phyloP scores from a whole-genome alignment of 1,284 basidiomycete species.

The Mycosarcoma mackinlayi region DNA sequence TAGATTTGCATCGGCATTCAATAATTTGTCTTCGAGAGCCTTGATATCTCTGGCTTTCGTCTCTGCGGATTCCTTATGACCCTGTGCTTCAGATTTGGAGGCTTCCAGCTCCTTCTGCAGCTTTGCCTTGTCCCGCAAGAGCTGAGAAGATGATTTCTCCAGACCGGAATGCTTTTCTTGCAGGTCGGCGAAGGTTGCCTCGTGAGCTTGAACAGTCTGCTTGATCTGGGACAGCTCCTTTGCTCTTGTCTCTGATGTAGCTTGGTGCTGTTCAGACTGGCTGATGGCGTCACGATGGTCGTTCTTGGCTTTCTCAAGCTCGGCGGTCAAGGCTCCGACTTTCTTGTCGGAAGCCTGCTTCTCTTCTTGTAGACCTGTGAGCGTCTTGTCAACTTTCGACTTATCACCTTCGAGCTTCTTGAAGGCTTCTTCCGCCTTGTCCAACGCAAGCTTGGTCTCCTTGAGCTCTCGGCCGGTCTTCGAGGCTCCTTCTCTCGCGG shows the following conservation, averaged over 20 bases:
- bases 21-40: slow-evolving; percentile 17
- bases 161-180: slow-evolving; percentile 17
- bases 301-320: slow-evolving; percentile 14
- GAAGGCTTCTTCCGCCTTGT: slow-evolving; percentile 13
- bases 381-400: slow-evolving; percentile 1
- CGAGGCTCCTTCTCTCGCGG: slow-evolving; percentile 7
- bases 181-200: slow-evolving; percentile 14
- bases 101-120: slow-evolving; percentile 27
- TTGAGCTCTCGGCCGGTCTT: slow-evolving; percentile 20
- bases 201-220: slow-evolving; percentile 17
- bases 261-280: slow-evolving; percentile 12
- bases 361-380: slow-evolving; percentile 17
- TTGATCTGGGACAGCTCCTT: slow-evolving; percentile 19
- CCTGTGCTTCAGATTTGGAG: slow-evolving; percentile 4
- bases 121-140: slow-evolving; percentile 7
- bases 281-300: slow-evolving; percentile 15
- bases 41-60: slow-evolving; percentile 19
- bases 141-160: slow-evolving; percentile 9
- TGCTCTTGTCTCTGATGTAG: slow-evolving; percentile 12
- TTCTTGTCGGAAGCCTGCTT: slow-evolving; percentile 10
- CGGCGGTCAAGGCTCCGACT: slow-evolving; percentile 9
- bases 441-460: slow-evolving; percentile 7
- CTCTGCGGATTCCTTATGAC: slow-evolving; percentile 17
- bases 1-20: slow-evolving; percentile 14
- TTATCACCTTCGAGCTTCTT: slow-evolving; percentile 27